Evolutionary conservation across 495 filamentous ascomycete species (phyloP).

Genomic region (Aspergillus sclerotioniger): DNA sequence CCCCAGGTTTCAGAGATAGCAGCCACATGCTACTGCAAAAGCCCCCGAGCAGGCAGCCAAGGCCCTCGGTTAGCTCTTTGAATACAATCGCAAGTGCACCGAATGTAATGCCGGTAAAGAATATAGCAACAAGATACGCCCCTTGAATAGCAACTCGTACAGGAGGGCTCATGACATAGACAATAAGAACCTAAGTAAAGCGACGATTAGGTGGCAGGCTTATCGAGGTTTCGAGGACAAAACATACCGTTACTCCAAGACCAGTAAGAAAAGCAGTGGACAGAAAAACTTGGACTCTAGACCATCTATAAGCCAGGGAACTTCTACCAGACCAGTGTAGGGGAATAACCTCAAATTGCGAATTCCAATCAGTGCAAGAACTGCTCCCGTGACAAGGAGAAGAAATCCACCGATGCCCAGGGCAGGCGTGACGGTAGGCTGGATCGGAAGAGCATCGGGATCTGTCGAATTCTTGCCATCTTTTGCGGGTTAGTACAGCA

Average conservation of each 20-base stretch:
- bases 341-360: slow-evolving; percentile 65
- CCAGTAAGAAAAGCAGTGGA: slow-evolving; percentile 72
- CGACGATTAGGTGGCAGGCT: slow-evolving; percentile 9
- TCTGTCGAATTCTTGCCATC: slow-evolving; percentile 24
- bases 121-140: slow-evolving; percentile 79
- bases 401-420: slow-evolving; percentile 76
- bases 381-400: slow-evolving; percentile 64
- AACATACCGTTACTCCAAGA: slow-evolving; percentile 66
- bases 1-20: slow-evolving; percentile 72
- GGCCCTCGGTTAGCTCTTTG: slow-evolving; percentile 79
- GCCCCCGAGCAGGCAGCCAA: slow-evolving; percentile 84
- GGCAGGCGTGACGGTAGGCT: slow-evolving; percentile 74
- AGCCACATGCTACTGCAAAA: slow-evolving; percentile 93
- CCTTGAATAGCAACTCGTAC: slow-evolving; percentile 77
- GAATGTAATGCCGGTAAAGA: slow-evolving; percentile 72
- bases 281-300: slow-evolving; percentile 72
- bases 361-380: slow-evolving; percentile 76
- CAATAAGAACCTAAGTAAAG: slow-evolving; percentile 61
- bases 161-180: slow-evolving; percentile 86
- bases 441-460: slow-evolving; percentile 58
- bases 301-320: slow-evolving; percentile 1
- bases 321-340: too few species aligned
- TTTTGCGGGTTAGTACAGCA: slow-evolving; percentile 5
- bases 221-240: not conserved
- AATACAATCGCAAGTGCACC: slow-evolving; percentile 77